Conservation (phyloP, 2,329 filamentous ascomycete genomes). For the Aspergillus versicolor region DNA sequence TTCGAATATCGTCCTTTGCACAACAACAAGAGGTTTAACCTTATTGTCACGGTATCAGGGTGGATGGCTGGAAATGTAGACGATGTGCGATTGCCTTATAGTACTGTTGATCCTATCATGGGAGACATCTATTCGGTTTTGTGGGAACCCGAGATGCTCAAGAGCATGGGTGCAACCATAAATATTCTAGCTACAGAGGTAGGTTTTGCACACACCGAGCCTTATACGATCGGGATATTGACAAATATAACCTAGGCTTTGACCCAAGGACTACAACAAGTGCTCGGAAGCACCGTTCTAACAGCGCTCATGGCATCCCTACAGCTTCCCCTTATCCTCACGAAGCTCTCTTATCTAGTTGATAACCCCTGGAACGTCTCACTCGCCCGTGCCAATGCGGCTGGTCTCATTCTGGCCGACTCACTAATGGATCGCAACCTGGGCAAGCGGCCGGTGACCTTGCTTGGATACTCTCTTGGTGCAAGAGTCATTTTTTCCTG, state of each 20-base stretch:
- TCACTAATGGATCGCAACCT: slow-evolving; percentile 89
- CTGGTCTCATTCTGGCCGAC: slow-evolving; percentile 90
- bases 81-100: slow-evolving; percentile 91
- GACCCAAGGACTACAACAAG: slow-evolving; percentile 93
- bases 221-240: slow-evolving; percentile 19
- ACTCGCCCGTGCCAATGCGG: slow-evolving; percentile 80
- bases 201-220: background rate
- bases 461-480: slow-evolving; percentile 92
- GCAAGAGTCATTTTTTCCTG: slow-evolving; percentile 91
- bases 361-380: slow-evolving; percentile 99
- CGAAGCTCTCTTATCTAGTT: slow-evolving; percentile 92
- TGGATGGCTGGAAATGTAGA: slow-evolving; percentile 99
- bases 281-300: slow-evolving; percentile 85
- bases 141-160: slow-evolving; percentile 98
- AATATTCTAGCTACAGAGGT: slow-evolving; percentile 98
- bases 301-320: slow-evolving; percentile 88
- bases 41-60: slow-evolving; percentile 91
- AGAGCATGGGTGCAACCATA: slow-evolving; percentile 96
- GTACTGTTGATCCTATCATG: slow-evolving; percentile 96
- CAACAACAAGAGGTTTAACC: slow-evolving; percentile 96
- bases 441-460: slow-evolving; percentile 84
- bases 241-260: slow-evolving; percentile 63
- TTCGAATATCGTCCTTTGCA: slow-evolving; percentile 96
- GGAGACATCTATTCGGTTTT: slow-evolving; percentile 95
- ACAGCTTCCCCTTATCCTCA: slow-evolving; percentile 86